Percentiles rank a stretch among this genome's conserved stretches.
Conservation (phyloP, 352 stramenopile genomes). For the Phytophthora macrochlamydospora region DNA sequence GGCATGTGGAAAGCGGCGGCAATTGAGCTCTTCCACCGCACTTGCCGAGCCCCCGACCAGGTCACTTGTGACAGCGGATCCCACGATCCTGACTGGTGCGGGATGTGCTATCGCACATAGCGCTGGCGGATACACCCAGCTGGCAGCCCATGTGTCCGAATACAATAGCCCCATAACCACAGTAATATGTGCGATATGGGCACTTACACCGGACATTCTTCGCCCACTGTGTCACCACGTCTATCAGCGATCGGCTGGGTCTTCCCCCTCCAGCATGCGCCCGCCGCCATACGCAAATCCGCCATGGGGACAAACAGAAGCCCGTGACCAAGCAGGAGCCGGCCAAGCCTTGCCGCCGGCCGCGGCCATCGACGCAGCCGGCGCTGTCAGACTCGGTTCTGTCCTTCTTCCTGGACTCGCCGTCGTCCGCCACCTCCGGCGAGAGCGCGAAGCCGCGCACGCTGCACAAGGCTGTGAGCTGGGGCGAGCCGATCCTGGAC, state of each 20-base stretch:
- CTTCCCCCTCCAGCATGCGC: background rate
- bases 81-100: no score
- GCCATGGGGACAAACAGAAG: conserved; percentile 17
- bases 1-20: no score
- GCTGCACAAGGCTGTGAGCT: conserved; percentile 17
- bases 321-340: conserved; percentile 4
- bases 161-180: no score
- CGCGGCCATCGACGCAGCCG: conserved; percentile 7
- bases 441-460: conserved; percentile 14
- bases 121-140: no score
- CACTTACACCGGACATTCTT: background rate
- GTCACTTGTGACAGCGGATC: no score
- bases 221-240: background rate
- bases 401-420: conserved; percentile 39
- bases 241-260: background rate
- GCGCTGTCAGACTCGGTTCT: conserved; percentile 23
- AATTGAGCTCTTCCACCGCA: no score
- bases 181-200: no score
- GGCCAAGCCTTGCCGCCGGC: conserved; percentile 6
- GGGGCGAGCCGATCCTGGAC: conserved; percentile 17
- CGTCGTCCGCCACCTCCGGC: conserved; percentile 18
- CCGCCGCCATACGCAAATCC: conserved; percentile 16
- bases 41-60: no score
- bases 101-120: no score
- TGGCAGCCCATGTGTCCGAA: no score